Evolutionary conservation across 257 asterid species (phyloP).

Genomic region (Parsonsia alboflavescens): DNA sequence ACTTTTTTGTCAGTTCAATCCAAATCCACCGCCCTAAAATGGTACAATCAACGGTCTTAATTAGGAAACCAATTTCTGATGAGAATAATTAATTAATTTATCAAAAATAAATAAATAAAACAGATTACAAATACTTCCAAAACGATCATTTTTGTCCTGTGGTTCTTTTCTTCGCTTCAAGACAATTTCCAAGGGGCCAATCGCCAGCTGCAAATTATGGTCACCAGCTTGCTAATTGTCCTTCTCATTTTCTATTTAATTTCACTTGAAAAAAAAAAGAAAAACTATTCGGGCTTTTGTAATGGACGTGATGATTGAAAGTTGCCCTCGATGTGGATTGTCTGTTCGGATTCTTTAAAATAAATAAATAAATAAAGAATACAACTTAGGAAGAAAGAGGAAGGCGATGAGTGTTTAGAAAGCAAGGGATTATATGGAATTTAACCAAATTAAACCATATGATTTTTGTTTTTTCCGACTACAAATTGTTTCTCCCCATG

Average conservation of each 20-base stretch:
- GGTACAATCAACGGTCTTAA: not conserved
- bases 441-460: no score
- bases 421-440: no score
- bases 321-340: no score
- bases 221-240: not conserved
- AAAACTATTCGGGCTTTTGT: no score
- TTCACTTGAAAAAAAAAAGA: no score
- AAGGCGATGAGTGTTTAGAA: no score
- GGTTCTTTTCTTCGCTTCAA: not conserved
- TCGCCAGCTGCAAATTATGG: not conserved
- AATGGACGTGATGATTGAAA: no score
- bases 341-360: no score
- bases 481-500: no score
- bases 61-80: not conserved
- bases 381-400: no score
- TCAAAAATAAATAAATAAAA: not conserved
- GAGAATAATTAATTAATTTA: not conserved
- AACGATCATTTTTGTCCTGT: not conserved
- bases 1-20: conserved; percentile 5
- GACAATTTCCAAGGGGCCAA: not conserved
- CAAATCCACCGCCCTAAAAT: not conserved
- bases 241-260: not conserved
- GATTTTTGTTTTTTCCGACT: no score
- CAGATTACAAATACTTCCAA: conserved; percentile 9
- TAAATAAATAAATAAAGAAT: no score